Evolutionary conservation across 305 asterid genomes (phyloP).

Genomic region (Rubia tinctorum): DNA sequence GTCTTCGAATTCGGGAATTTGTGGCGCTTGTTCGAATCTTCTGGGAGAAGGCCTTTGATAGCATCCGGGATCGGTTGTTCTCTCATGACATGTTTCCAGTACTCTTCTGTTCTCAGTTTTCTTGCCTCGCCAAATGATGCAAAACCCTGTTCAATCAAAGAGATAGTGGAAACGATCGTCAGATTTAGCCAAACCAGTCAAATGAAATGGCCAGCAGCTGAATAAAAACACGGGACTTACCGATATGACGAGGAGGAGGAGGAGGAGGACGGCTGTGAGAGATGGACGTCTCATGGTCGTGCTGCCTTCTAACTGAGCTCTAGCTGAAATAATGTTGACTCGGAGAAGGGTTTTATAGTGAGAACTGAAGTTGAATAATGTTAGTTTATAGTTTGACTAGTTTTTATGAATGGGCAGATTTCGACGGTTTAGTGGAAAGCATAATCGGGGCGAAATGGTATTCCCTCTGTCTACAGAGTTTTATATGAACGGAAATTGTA

Average conservation of each 20-base stretch:
- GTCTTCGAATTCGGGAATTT: background rate
- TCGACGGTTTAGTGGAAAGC: constrained; percentile 5
- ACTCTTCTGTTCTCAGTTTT: constrained; percentile 43
- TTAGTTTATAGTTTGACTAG: background rate
- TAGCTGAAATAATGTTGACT: background rate
- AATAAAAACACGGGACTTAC: constrained; percentile 23
- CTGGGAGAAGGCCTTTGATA: constrained; percentile 31
- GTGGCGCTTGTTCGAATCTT: background rate
- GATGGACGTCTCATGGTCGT: background rate
- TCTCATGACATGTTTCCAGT: constrained; percentile 53
- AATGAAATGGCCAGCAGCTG: background rate
- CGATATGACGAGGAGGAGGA: constrained; percentile 21
- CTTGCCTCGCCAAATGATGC: constrained; percentile 27
- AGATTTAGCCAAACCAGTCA: background rate
- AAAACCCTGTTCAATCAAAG: background rate
- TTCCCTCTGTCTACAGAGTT: too few relatives aligned
- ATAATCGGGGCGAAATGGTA: constrained; percentile 3
- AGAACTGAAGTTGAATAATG: background rate
- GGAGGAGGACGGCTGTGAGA: background rate
- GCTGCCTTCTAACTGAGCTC: background rate
- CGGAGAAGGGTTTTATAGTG: background rate
- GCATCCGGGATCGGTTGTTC: constrained; percentile 58
- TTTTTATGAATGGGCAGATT: background rate
- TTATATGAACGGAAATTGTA: too few relatives aligned
- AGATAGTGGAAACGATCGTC: background rate